phyloP scores from a whole-genome alignment of 1,284 basidiomycete species.

The Kwoniella shivajii region DNA sequence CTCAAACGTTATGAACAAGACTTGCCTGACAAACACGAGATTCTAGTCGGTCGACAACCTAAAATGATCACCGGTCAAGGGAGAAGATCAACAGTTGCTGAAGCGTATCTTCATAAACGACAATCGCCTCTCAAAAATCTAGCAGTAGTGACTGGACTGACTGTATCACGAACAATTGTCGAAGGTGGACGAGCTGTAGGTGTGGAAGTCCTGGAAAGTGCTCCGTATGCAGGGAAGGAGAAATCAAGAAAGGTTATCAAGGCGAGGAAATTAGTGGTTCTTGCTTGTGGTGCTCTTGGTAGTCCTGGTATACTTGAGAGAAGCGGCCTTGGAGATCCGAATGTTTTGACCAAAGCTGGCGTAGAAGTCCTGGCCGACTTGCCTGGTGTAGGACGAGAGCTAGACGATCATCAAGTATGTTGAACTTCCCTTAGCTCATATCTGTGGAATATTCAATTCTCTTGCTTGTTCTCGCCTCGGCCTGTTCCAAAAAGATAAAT shows the following conservation, averaged over 20 bases:
- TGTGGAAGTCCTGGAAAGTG: background rate
- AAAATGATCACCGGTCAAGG: background rate
- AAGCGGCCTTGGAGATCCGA: conserved; percentile 31
- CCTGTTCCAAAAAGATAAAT: too few species aligned
- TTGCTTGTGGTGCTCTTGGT: conserved; percentile 49
- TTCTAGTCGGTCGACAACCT: background rate
- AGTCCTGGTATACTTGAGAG: conserved; percentile 51
- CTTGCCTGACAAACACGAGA: background rate
- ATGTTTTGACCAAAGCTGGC: conserved; percentile 5
- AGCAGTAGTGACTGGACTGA: background rate
- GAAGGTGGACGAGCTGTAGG: background rate
- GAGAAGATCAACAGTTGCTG: conserved; percentile 1
- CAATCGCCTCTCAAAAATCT: conserved; percentile 1
- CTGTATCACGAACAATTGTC: background rate
- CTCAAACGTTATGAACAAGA: background rate
- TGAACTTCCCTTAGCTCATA: too few species aligned
- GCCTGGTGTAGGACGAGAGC: conserved; percentile 23
- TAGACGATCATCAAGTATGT: conserved; percentile 24
- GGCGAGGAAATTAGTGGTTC: conserved; percentile 45
- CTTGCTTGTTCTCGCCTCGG: too few species aligned
- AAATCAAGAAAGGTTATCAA: conserved; percentile 8
- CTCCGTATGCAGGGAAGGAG: too few species aligned
- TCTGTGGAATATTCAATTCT: too few species aligned
- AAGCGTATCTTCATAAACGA: background rate
- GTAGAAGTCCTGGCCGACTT: conserved; percentile 16